Percentiles rank a stretch among this genome's conserved stretches.
phyloP scores from a whole-genome alignment of 768 basidiomycete species.

The Naganishia vaughanmartiniae region DNA sequence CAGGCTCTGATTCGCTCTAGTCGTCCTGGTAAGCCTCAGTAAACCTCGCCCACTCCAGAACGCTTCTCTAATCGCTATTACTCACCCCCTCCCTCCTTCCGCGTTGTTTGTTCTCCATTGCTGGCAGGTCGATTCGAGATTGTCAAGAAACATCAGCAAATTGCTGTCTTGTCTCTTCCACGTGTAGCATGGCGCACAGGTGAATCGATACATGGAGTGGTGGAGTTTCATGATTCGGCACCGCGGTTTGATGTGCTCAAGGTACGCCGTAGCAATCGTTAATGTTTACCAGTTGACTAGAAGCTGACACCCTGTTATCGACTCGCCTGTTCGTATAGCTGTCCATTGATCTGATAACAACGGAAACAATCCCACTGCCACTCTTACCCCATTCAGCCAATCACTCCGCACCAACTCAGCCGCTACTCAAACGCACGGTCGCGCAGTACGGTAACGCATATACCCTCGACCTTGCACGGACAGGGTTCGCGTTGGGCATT shows the following conservation, averaged over 20 bases:
- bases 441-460: conserved; percentile 82
- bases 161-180: conserved; percentile 85
- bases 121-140: conserved; percentile 84
- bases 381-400: conserved; percentile 61
- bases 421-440: conserved; percentile 68
- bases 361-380: conserved; percentile 61
- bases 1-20: conserved; percentile 8
- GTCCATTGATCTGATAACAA: conserved; percentile 64
- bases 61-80: background rate
- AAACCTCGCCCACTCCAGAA: background rate
- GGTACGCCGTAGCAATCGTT: conserved; percentile 55
- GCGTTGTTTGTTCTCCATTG: background rate
- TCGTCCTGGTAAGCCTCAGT: conserved; percentile 1
- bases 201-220: conserved; percentile 83
- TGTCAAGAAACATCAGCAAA: conserved; percentile 82
- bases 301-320: conserved; percentile 1
- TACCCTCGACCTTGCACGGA: conserved; percentile 67
- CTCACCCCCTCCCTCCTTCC: background rate
- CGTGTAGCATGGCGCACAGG: conserved; percentile 89
- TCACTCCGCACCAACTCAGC: conserved; percentile 37
- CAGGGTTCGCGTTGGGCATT: conserved; percentile 85
- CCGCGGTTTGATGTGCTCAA: conserved; percentile 75
- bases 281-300: too few species aligned
- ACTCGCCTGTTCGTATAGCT: conserved; percentile 2
- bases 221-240: conserved; percentile 75